Evolutionary conservation across 345 rosid genomes (phyloP), one percentile per base, ranked within the genome.

Genomic region (Arabidopsis suecica): DNA sequence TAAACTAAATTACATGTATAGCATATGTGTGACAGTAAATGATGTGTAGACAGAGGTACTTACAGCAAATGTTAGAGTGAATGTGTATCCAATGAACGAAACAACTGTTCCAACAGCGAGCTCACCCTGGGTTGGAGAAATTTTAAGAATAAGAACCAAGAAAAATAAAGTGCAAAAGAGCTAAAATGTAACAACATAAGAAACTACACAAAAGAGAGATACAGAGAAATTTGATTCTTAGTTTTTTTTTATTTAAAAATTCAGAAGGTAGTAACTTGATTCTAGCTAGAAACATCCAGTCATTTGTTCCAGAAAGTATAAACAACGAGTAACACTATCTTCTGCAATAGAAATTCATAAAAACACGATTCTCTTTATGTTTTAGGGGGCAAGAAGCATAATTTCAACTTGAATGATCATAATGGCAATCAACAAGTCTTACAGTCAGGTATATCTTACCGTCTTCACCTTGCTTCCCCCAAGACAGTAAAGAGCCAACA

Each of bases 381-480:
- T 33, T 40, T 40, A 8, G 48, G 64, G 37, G 61, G 20, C 54
- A 28, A 47, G 47, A 72, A 71, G 57, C 40, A 48, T 56, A 6
- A 30, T 58, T 48, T 65, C 10, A 71, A 40, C 55, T 72, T 37
- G 36, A 48, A 30, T 28, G 16, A 67, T 67, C 53, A 57, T 32
- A 57, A 57, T 38, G 51, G 40, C 41, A 61, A 59, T 66, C 37
- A 76, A 61, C 59, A 61, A 50, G 62, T 75, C 48, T 78, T 57
- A 44, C 33, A 73, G 78, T 73, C 20, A 62, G 67, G 65, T 66
- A 72, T 66, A 74, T 70, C 97, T 88, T 76, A 94, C 97, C 72
- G 97, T 85, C 86, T 91, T 94, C 84, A 91, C 98, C 87, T 90
- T 94, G 85, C 77, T 91, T 79, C 97, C 98, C 83, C 97, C 98